phyloP scores from a whole-genome alignment of 192 early-diverging fungal species.

The Bifiguratus adelaidae region DNA sequence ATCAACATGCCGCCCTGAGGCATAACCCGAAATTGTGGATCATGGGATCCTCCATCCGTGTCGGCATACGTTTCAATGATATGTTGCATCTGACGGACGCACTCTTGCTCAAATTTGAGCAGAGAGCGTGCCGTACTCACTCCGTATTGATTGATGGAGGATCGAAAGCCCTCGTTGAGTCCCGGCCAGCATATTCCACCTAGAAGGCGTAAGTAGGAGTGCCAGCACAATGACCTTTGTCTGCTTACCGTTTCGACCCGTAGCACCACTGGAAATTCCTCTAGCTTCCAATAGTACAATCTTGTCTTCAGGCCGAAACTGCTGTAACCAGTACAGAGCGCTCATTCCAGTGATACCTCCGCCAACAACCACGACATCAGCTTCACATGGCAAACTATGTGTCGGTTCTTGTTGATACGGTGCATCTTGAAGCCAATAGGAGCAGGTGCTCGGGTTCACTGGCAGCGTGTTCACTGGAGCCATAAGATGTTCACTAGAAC shows the following conservation, averaged over 20 bases:
- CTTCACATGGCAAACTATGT: background rate
- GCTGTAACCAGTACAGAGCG: constrained; percentile 24
- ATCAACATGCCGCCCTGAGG: constrained; percentile 5
- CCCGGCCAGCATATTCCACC: constrained; percentile 13
- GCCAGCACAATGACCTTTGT: background rate
- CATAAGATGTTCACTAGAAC: no score
- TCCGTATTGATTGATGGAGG: constrained; percentile 2
- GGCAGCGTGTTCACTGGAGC: no score
- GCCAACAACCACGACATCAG: constrained; percentile 15
- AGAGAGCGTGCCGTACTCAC: constrained; percentile 1
- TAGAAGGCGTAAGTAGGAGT: background rate
- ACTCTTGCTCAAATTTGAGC: constrained; percentile 9
- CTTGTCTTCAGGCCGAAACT: constrained; percentile 9
- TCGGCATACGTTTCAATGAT: constrained; percentile 9
- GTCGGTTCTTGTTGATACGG: background rate
- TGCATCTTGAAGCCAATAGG: background rate
- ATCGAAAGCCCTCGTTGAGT: constrained; percentile 10
- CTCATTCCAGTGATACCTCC: constrained; percentile 29
- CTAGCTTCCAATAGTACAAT: constrained; percentile 35
- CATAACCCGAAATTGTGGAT: constrained; percentile 10
- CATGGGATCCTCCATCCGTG: constrained; percentile 7
- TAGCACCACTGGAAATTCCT: constrained; percentile 35
- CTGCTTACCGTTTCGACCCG: constrained; percentile 41
- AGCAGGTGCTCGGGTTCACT: no score
- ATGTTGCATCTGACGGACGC: background rate